Evolutionary conservation across 208 protist genomes (phyloP).

Genomic region (Crithidia sp.): DNA sequence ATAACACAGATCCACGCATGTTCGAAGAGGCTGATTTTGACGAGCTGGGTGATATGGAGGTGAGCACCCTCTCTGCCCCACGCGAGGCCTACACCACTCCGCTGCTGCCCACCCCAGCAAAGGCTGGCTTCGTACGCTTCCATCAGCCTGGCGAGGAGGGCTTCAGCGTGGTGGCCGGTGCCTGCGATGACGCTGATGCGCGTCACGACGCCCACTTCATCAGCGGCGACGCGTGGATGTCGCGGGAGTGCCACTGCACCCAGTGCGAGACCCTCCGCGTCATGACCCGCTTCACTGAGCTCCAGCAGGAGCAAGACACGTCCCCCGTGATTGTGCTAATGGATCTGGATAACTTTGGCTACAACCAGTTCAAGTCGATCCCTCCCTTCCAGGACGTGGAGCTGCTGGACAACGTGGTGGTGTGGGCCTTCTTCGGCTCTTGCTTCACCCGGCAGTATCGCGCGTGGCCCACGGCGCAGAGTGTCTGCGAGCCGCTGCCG

Average conservation of each 20-base stretch:
- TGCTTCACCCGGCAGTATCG: constrained; percentile 85
- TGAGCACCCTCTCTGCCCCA: background rate
- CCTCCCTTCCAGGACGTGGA: constrained; percentile 36
- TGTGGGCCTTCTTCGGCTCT: constrained; percentile 91
- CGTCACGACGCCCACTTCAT: constrained; percentile 53
- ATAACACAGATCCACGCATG: background rate
- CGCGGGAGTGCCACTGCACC: constrained; percentile 70
- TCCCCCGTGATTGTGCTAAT: constrained; percentile 68
- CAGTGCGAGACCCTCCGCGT: constrained; percentile 75
- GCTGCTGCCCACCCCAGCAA: background rate
- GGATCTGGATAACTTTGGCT: constrained; percentile 92
- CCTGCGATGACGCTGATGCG: constrained; percentile 41
- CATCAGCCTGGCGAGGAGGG: constrained; percentile 68
- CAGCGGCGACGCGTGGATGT: constrained; percentile 84
- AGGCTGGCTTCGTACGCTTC: constrained; percentile 35
- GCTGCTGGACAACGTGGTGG: constrained; percentile 55
- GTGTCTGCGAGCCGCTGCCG: constrained; percentile 43
- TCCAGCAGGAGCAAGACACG: background rate
- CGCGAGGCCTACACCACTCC: background rate
- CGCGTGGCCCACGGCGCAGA: constrained; percentile 58
- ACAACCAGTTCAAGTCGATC: constrained; percentile 85
- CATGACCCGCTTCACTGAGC: constrained; percentile 34
- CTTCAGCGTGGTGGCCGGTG: constrained; percentile 73
- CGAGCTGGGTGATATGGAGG: constrained; percentile 5
- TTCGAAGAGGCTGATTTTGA: constrained; percentile 15